Evolutionary conservation across 768 basidiomycete genomes (phyloP).

Genomic region (Boletales sp.): DNA sequence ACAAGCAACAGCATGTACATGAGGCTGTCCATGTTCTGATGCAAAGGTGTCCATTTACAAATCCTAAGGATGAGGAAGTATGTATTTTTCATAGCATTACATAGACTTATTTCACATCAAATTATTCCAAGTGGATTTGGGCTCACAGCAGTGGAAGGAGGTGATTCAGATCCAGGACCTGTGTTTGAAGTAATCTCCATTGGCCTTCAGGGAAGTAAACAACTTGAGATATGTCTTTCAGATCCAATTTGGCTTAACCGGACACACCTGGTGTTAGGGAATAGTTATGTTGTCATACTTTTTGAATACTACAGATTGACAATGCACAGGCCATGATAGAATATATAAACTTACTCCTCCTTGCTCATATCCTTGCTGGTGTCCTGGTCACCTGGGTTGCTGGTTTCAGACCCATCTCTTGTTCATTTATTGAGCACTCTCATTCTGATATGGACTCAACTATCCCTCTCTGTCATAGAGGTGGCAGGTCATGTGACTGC

Average conservation of each 20-base stretch:
- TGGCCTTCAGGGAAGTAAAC: background rate
- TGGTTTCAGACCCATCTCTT: too few relatives aligned
- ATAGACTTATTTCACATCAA: background rate
- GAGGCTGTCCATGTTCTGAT: slow-evolving; percentile 1
- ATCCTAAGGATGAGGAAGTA: background rate
- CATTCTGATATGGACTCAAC: too few relatives aligned
- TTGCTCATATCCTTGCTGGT: too few relatives aligned
- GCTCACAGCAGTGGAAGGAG: slow-evolving; percentile 16
- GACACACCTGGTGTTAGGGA: slow-evolving; percentile 15
- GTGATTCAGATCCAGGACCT: background rate
- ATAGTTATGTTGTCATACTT: too few relatives aligned
- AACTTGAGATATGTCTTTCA: background rate
- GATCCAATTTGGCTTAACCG: slow-evolving; percentile 6
- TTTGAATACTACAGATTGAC: too few relatives aligned
- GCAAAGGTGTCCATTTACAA: slow-evolving; percentile 6
- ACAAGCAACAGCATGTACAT: background rate
- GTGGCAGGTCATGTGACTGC: too few relatives aligned
- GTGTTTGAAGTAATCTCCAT: slow-evolving; percentile 6
- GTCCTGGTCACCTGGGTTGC: too few relatives aligned
- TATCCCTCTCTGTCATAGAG: too few relatives aligned
- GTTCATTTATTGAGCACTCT: too few relatives aligned
- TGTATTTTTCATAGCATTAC: slow-evolving; percentile 5
- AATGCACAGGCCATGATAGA: too few relatives aligned
- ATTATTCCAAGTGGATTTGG: slow-evolving; percentile 11
- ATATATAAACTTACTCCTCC: too few relatives aligned